Conservation (phyloP, 2,329 filamentous ascomycete genomes). For the Pseudogymnoascus sp. region DNA sequence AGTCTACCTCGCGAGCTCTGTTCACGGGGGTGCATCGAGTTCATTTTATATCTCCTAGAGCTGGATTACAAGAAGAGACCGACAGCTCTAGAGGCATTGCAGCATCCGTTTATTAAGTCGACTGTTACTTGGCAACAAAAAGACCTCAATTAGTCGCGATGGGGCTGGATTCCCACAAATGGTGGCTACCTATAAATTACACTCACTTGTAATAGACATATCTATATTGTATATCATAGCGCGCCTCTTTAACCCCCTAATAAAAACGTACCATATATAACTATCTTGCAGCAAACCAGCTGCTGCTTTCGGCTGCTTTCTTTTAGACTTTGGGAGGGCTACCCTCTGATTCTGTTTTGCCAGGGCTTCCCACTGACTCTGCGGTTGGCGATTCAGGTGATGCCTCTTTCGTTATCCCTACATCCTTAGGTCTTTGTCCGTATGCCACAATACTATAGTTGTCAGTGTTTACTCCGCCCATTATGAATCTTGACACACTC, state of each 20-base stretch:
- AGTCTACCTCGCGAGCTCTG: slow-evolving; percentile 7
- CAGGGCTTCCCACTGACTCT: no score
- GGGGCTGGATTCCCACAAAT: not conserved
- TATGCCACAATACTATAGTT: not conserved
- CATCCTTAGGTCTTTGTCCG: not conserved
- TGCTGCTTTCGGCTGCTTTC: not conserved
- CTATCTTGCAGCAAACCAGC: not conserved
- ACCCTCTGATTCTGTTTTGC: not conserved
- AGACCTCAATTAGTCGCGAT: not conserved
- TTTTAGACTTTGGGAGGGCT: not conserved
- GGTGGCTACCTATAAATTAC: not conserved
- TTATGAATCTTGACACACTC: not conserved
- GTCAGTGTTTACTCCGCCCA: not conserved
- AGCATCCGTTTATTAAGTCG: slow-evolving; percentile 10
- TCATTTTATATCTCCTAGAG: slow-evolving; percentile 14
- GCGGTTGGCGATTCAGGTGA: not conserved
- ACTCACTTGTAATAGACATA: not conserved
- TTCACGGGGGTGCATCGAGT: slow-evolving; percentile 11
- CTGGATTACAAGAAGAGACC: slow-evolving; percentile 16
- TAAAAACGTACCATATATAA: not conserved
- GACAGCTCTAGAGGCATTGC: slow-evolving; percentile 12
- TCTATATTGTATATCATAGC: not conserved
- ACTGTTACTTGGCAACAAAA: not conserved
- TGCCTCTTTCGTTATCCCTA: not conserved
- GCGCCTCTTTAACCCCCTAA: not conserved